A percentile compares a stretch with the other conserved stretches of the same genome.
phyloP scores from a whole-genome alignment of 2,329 filamentous ascomycete genomes.

The Chrysoporthe austroafricana region DNA sequence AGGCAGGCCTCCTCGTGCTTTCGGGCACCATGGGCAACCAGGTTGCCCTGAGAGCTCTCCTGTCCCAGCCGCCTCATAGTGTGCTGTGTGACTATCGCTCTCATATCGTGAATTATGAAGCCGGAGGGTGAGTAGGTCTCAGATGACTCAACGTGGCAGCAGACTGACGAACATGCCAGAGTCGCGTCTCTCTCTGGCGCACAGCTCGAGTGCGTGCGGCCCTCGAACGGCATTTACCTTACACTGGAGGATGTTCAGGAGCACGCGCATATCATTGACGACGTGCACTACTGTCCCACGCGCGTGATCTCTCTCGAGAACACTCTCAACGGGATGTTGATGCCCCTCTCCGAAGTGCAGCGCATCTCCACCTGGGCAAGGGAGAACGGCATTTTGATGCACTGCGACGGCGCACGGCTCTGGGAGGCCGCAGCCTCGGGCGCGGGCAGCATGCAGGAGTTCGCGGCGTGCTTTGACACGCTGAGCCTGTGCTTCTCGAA shows the following conservation, averaged over 20 bases:
- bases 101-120: conserved; percentile 74
- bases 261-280: conserved; percentile 65
- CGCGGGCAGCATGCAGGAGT: conserved; percentile 46
- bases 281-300: conserved; percentile 81
- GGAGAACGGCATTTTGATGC: conserved; percentile 48
- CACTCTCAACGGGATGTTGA: conserved; percentile 77
- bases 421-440: conserved; percentile 55
- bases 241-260: conserved; percentile 77
- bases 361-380: conserved; percentile 73
- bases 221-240: conserved; percentile 72
- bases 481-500: conserved; percentile 64
- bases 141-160: not conserved
- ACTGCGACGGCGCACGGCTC: conserved; percentile 56
- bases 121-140: conserved; percentile 54
- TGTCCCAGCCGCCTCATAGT: conserved; percentile 78
- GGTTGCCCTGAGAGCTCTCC: conserved; percentile 75
- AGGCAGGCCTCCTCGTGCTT: conserved; percentile 78
- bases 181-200: conserved; percentile 74
- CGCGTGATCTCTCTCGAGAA: conserved; percentile 84
- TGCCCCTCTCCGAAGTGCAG: conserved; percentile 72
- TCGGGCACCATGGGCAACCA: conserved; percentile 97
- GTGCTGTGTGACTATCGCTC: conserved; percentile 79
- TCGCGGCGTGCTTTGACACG: conserved; percentile 52
- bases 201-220: conserved; percentile 66
- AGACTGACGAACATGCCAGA: conserved; percentile 43